Conservation (phyloP, 768 basidiomycete genomes). For the Naematelia encephala region DNA sequence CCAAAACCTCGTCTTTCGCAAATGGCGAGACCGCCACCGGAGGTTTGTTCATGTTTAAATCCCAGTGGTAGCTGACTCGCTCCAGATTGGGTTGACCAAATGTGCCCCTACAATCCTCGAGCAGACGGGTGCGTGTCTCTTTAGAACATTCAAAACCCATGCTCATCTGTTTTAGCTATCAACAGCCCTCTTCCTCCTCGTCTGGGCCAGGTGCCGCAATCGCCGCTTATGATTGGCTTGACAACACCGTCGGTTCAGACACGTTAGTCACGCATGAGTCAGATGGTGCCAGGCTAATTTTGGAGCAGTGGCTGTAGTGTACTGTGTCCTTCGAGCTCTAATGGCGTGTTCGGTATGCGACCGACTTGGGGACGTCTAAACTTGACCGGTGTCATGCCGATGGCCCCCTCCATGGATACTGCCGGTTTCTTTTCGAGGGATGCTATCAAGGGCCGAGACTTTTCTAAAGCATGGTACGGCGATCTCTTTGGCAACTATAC, state of each 20-base stretch:
- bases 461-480: constrained; percentile 40
- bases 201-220: constrained; percentile 30
- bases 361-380: constrained; percentile 37
- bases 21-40: constrained; percentile 28
- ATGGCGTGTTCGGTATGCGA: constrained; percentile 42
- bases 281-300: not conserved
- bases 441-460: constrained; percentile 21
- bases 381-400: constrained; percentile 34
- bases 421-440: constrained; percentile 38
- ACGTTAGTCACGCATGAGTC: constrained; percentile 12
- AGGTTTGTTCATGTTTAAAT: not conserved
- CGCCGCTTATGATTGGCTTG: constrained; percentile 41
- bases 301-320: constrained; percentile 22
- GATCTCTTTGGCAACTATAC: constrained; percentile 27
- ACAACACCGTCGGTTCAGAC: constrained; percentile 41
- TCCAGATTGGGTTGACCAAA: constrained; percentile 34
- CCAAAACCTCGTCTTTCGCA: constrained; percentile 52
- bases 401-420: constrained; percentile 29
- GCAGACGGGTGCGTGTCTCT: constrained; percentile 27
- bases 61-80: not conserved
- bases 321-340: constrained; percentile 28
- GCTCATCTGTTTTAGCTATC: constrained; percentile 18
- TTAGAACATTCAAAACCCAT: not conserved
- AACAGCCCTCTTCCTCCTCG: constrained; percentile 36
- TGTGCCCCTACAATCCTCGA: constrained; percentile 39